Evolutionary conservation across 1,284 basidiomycete species (phyloP).

Genomic region (Volvariella surrecta): DNA sequence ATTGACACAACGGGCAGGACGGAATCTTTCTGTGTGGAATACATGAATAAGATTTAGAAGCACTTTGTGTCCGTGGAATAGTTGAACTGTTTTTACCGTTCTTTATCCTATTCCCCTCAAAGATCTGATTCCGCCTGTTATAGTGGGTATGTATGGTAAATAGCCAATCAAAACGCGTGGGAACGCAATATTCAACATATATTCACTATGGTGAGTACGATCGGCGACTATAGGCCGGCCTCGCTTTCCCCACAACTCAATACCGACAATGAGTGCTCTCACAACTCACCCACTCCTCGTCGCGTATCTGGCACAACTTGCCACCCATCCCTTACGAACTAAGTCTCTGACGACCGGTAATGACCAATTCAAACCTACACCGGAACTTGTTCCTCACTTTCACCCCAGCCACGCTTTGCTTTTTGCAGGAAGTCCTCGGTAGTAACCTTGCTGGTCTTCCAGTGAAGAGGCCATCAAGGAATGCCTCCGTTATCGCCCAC

Average conservation of each 20-base stretch:
- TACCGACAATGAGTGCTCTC: constrained; percentile 3
- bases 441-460: constrained; percentile 60
- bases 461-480: constrained; percentile 37
- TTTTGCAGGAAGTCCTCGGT: constrained; percentile 76
- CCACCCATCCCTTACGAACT: constrained; percentile 61
- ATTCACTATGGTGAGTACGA: no score
- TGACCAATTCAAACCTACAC: constrained; percentile 6
- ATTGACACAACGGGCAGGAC: no score
- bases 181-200: no score
- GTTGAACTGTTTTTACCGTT: no score
- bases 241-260: constrained; percentile 1
- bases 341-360: constrained; percentile 66
- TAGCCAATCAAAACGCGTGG: no score
- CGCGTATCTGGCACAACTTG: constrained; percentile 56
- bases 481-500: constrained; percentile 44
- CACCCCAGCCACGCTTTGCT: constrained; percentile 51
- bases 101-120: no score
- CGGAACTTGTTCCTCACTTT: neutral
- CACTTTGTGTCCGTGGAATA: no score
- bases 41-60: no score
- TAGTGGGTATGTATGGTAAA: no score
- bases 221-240: constrained; percentile 1
- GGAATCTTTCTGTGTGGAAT: no score
- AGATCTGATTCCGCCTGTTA: no score
- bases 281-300: constrained; percentile 46